Base-by-base conservation (phyloP, 306 rosid species). In the Trifolium repens region DNA sequence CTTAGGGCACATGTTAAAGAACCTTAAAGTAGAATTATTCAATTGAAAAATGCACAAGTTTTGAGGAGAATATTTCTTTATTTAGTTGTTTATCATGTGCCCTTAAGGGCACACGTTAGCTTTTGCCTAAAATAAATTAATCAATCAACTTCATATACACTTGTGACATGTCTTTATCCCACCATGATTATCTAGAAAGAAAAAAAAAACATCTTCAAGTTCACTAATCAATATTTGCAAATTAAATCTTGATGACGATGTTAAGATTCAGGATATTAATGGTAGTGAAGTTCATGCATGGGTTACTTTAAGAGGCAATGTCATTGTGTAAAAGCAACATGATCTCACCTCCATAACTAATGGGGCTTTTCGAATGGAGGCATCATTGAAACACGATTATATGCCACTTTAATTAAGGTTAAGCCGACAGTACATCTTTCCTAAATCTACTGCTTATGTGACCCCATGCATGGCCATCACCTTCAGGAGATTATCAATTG, bases 271-370 rank as follows among this genome's bases (percentile, higher is more conserved):
- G 80, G 74, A 60, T 79, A 72, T 44, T 77, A 37, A 37, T 39
- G 1, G 9, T 39, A 16, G 34, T 61, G 83, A 73, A 74, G 66
- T 81, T 78, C 79, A 84, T 78, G 85, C 83, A 84, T 84, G 85
- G 83, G 79, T 74, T 49, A 61, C 83, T 81, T 84, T 81, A 84
- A 81, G 88, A 74, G 85, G 54, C 79, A 84, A 81, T 78, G 88
- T 84, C 85, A 78, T 65, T 84, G 85, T 84, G 83, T 65, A 84
- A 81, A 64, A 84, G 83, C 79, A 81, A 84, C 81, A 78, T 84
- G 85, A 84, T 84, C 85, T 81, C 81, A 81, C 83, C 85, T 77
- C 50, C 76, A 74, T 84, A 84, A 78, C 88, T 81, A 78, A 81
- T 78, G 71, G 78, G 44, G n/a, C 79, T 78, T 84, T 84, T 84